Conservation (phyloP, 2,329 filamentous ascomycete genomes). For the Tolypocladium tropicale region DNA sequence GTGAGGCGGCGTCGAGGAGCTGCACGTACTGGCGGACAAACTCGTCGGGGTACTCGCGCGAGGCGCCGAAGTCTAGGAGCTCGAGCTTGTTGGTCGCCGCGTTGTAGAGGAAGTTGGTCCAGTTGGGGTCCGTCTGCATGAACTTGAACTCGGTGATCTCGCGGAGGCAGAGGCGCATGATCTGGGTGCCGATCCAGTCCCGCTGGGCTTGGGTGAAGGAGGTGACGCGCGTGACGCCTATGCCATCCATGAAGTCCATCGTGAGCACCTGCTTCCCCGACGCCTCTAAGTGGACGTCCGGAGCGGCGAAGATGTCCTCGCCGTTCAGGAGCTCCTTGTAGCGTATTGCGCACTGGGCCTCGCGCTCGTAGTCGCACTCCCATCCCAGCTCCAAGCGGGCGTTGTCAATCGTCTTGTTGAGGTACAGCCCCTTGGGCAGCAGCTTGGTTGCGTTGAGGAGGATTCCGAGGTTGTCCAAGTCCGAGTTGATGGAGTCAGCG, state of each 20-base stretch:
- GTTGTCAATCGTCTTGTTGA: constrained; percentile 96
- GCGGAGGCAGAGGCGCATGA: constrained; percentile 80
- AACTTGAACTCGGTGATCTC: constrained; percentile 93
- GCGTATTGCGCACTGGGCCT: constrained; percentile 68
- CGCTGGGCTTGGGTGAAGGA: constrained; percentile 71
- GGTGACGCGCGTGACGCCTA: constrained; percentile 71
- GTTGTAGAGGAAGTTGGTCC: constrained; percentile 98
- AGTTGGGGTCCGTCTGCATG: constrained; percentile 99
- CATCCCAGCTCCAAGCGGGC: constrained; percentile 84
- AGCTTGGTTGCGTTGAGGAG: constrained; percentile 84
- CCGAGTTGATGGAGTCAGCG: constrained; percentile 89
- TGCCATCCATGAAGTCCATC: constrained; percentile 82
- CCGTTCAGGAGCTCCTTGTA: constrained; percentile 62
- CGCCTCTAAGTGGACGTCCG: constrained; percentile 65
- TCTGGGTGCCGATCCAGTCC: constrained; percentile 94
- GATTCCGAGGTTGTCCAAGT: constrained; percentile 85
- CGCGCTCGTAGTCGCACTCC: constrained; percentile 93
- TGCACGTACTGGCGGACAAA: constrained; percentile 76
- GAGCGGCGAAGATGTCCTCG: constrained; percentile 70
- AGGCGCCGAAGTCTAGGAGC: constrained; percentile 91
- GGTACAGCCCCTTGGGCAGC: constrained; percentile 81
- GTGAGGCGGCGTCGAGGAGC: constrained; percentile 71
- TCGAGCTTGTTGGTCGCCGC: constrained; percentile 61
- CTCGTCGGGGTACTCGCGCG: constrained; percentile 67
- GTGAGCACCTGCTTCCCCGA: constrained; percentile 82